Evolutionary conservation across 176 grass and related monocot species (phyloP), one percentile per base, ranked within the genome.

Genomic region (Chrysopogon serrulatus): DNA sequence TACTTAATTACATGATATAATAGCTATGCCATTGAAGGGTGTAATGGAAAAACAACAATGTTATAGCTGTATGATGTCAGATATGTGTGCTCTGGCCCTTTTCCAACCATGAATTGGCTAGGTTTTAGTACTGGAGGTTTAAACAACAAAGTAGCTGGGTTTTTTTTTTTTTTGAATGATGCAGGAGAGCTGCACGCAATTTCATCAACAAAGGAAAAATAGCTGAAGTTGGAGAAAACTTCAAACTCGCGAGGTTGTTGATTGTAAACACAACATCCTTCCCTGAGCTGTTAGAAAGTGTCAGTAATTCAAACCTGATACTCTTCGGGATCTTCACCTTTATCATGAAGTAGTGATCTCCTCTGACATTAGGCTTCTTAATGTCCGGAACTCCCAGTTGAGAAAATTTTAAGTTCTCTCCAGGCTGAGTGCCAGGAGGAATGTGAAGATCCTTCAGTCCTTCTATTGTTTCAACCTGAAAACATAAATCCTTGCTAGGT

Each of bases 381-480:
- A 92, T 83, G 73, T 98, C 86, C 31, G 90, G 92, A 76, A 80
- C 86, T 88, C 95, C 95, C 69, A 96, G 60, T 47, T 84, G 81
- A 63, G 5, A 13, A 79, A 95, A 76, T 68, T 98, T 92, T 45
- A 98, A 64, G 36, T 34, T 82, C n/a, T 95, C 91, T 79, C 92
- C 91, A 72, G 95, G 92, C 85, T 95, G 95, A 69, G 89, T 95
- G 61, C 95, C 92, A 91, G 91, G 84, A 45, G 91, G 91, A 71
- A 98, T 90, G 77, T 54, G 63, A 79, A 98, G 88, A 79, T 98
- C 90, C 86, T 59, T 93, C 70, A 84, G 77, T 66, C 92, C 95
- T 86, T 86, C 87, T 33, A 98, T 61, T 80, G 95, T 98, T 68
- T 98, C 91, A 69, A 98, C 95, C 95, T 98, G 84, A 49, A 87